Evolutionary conservation across 2,329 filamentous ascomycete species (phyloP), one percentile per base, ranked within the genome.

Genomic region (Diaporthe amygdali): DNA sequence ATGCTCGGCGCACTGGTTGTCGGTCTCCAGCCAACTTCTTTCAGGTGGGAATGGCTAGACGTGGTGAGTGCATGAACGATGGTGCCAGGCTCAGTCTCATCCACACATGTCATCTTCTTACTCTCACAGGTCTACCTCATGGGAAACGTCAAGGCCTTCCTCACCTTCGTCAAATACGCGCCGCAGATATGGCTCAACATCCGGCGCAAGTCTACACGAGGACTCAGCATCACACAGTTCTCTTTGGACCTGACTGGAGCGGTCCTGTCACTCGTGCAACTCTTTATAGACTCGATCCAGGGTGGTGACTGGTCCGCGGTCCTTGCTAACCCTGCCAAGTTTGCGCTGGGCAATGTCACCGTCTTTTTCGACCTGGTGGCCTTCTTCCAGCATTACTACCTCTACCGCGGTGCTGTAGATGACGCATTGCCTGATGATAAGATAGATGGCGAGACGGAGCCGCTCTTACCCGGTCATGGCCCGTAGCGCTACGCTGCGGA

Each of bases 141-240:
- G 34, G 70, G 70, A 2, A 68, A 71, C 25, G 41, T 71, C 30
- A 71, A 71, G 22, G 44, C 70, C 22, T 61, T 71, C 55, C 70
- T 71, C 30, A 71, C 70, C 41, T 30, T 71, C 10, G 52, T 71
- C 54, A 71, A 71, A n/a, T 71, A 71, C 54, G 66, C 70, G 5
- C 70, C 70, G 7, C 70, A 71, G 46, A 47, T 67, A 17, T 71
- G 66, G 64, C 70, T 69, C 37, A 71, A 71, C 27, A 55, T 63
- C 39, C 52, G 54, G 5, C 70, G 70, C 27, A 61, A 71, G 32
- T 71, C 70, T 15, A 71, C 70, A 3, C 25, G 51, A 8, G 70
- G 70, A 3, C 70, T 71, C 46, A 69, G 63, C n/a, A 63, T 68
- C 22, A 34, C 32, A 9, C 66, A 56, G 39, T 71, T 71, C 47